Conservation (phyloP, 345 rosid genomes). For the Lumnitzera racemosa region DNA sequence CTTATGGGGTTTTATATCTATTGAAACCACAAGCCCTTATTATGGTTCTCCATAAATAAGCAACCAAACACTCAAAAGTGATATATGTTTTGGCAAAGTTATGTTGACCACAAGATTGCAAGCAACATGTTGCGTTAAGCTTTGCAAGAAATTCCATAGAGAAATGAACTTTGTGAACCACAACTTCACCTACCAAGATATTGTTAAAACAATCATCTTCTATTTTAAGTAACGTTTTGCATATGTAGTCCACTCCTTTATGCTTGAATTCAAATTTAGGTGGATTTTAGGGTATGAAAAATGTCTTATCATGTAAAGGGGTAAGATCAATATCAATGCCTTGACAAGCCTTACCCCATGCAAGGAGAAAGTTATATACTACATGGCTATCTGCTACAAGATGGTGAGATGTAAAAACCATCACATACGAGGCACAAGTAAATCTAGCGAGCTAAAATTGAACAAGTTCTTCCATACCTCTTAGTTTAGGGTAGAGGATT, state of each 20-base stretch:
- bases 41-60: conserved; percentile 24
- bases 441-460: conserved; percentile 29
- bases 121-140: conserved; percentile 15
- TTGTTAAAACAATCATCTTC: background rate
- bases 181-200: conserved; percentile 8
- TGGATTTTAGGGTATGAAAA: conserved; percentile 16
- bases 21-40: conserved; percentile 18
- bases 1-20: conserved; percentile 9
- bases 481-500: conserved; percentile 23
- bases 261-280: conserved; percentile 18
- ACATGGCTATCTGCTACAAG: conserved; percentile 26
- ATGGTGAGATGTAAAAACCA: conserved; percentile 28
- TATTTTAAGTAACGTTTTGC: conserved; percentile 4
- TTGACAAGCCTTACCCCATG: conserved; percentile 25
- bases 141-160: conserved; percentile 21
- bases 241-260: conserved; percentile 16
- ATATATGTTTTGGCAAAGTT: conserved; percentile 6
- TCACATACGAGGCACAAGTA: conserved; percentile 23
- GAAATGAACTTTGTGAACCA: conserved; percentile 22
- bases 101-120: background rate
- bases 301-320: conserved; percentile 16
- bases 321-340: conserved; percentile 17
- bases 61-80: conserved; percentile 22
- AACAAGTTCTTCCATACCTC: conserved; percentile 23
- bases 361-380: conserved; percentile 24